Percentiles rank a stretch among this genome's conserved stretches.
Conservation (phyloP, 75 land plant species). For the Cupressus sempervirens region DNA sequence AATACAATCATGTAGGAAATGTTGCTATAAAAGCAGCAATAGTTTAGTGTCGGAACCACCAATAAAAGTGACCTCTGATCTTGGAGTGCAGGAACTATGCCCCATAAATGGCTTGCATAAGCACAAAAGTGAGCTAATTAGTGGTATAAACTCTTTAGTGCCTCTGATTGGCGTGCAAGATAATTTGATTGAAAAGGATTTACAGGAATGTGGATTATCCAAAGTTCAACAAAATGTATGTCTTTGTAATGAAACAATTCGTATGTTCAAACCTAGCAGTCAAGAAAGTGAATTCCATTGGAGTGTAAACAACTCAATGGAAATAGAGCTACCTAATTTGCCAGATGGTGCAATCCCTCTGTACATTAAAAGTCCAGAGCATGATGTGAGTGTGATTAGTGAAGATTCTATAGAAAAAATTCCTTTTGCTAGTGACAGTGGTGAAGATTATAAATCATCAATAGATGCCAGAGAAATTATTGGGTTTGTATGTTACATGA, state of each 20-base stretch:
- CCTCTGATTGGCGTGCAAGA: background rate
- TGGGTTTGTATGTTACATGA: constrained; percentile 28
- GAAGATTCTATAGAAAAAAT: background rate
- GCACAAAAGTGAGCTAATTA: background rate
- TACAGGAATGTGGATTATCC: background rate
- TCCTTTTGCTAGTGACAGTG: background rate
- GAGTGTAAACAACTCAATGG: constrained; percentile 14
- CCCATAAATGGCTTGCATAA: background rate
- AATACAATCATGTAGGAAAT: background rate
- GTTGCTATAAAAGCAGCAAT: background rate
- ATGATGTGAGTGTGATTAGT: background rate
- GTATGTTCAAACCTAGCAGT: background rate
- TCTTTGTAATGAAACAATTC: background rate
- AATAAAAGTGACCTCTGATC: background rate
- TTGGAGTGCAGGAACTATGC: background rate
- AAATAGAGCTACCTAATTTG: constrained; percentile 19
- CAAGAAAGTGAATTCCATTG: constrained; percentile 7
- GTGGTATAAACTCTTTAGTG: background rate
- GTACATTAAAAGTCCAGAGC: constrained; percentile 1
- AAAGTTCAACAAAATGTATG: background rate
- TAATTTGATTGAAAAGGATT: background rate
- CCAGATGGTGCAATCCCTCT: constrained; percentile 28
- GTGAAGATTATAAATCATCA: background rate
- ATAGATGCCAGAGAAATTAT: constrained; percentile 2
- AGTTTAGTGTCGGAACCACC: background rate